Evolutionary conservation across 768 basidiomycete genomes (phyloP).

Genomic region (Leccinum uliginosum): DNA sequence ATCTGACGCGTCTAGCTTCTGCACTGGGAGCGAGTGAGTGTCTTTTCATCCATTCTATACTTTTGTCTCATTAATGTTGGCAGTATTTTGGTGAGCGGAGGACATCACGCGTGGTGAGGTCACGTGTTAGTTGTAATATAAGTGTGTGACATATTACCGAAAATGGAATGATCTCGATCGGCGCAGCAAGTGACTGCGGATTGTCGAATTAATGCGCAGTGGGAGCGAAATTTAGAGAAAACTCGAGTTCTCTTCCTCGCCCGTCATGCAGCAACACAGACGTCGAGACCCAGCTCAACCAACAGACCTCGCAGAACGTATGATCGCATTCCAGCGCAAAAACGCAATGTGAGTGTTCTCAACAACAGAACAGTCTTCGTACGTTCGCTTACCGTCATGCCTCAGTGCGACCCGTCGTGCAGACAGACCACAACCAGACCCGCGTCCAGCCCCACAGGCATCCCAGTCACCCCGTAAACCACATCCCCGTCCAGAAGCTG

Average conservation of each 20-base stretch:
- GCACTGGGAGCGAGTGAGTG: constrained; percentile 79
- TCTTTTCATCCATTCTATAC: background rate
- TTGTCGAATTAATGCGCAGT: constrained; percentile 21
- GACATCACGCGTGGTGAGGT: constrained; percentile 30
- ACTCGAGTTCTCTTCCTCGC: background rate
- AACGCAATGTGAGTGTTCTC: constrained; percentile 49
- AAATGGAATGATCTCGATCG: constrained; percentile 31
- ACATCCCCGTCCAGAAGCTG: constrained; percentile 44
- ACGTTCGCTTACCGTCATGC: constrained; percentile 7
- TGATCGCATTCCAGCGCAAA: constrained; percentile 64
- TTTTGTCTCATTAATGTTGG: background rate
- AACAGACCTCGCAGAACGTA: constrained; percentile 55
- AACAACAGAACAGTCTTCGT: too few relatives aligned
- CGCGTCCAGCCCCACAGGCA: constrained; percentile 15
- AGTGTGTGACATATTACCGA: constrained; percentile 7
- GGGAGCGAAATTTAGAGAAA: background rate
- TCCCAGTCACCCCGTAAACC: constrained; percentile 35
- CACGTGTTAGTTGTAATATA: constrained; percentile 17
- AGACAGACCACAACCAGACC: constrained; percentile 35
- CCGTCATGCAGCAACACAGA: constrained; percentile 31
- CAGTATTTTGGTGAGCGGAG: constrained; percentile 31
- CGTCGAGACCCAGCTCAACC: constrained; percentile 40
- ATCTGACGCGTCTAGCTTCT: constrained; percentile 72
- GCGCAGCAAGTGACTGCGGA: constrained; percentile 34
- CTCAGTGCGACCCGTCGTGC: constrained; percentile 42